phyloP scores from a whole-genome alignment of 2,329 filamentous ascomycete genomes.

The Pestalotiopsis sp. region DNA sequence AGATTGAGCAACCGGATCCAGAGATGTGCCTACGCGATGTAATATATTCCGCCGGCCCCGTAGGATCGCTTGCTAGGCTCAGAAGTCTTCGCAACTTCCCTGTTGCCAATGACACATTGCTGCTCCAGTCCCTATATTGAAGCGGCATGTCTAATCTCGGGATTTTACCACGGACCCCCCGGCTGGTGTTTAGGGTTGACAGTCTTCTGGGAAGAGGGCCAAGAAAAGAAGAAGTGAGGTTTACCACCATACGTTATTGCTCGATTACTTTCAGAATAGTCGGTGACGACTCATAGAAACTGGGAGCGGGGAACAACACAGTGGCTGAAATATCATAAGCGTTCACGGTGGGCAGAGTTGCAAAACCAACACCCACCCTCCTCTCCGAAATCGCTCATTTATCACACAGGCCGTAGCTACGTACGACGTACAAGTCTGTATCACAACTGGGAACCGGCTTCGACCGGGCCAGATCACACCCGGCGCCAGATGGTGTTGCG shows the following conservation, averaged over 20 bases:
- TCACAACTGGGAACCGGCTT: too few relatives aligned
- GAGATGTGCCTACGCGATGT: conserved; percentile 6
- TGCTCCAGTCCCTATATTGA: neutral
- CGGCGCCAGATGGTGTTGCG: too few relatives aligned
- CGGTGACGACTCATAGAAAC: neutral
- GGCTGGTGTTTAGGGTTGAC: neutral
- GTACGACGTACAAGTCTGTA: too few relatives aligned
- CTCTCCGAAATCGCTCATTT: too few relatives aligned
- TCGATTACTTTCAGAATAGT: neutral
- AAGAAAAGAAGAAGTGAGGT: neutral
- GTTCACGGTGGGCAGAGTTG: too few relatives aligned
- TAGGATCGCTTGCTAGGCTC: neutral
- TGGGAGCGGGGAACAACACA: too few relatives aligned
- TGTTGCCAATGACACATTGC: conserved; percentile 1
- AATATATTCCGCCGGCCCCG: conserved; percentile 5
- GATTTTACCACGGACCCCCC: neutral
- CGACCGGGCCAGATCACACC: too few relatives aligned
- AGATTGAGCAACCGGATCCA: conserved; percentile 2
- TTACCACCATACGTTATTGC: neutral
- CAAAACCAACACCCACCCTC: too few relatives aligned
- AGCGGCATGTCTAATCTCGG: conserved; percentile 1
- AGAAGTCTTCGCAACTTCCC: neutral
- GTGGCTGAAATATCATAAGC: too few relatives aligned
- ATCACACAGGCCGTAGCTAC: too few relatives aligned
- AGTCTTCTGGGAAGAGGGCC: neutral